A percentile compares a stretch with the other conserved stretches of the same genome.
phyloP scores from a whole-genome alignment of 1,284 basidiomycete species.

The Cystobasidium pallidum region DNA sequence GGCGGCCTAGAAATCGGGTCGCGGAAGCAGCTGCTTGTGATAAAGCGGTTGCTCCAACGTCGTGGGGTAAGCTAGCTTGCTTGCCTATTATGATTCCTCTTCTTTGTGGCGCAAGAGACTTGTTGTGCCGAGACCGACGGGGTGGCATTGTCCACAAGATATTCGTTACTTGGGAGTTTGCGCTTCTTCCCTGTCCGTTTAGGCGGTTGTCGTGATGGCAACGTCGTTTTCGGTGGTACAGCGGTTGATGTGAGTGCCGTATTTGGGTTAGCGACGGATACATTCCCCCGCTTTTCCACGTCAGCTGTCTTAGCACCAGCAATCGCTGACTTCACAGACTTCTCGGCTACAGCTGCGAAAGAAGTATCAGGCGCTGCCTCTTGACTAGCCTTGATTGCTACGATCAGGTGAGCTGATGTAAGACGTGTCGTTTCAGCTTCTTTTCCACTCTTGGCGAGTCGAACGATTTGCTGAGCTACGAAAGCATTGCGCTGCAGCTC shows the following conservation, averaged over 20 bases:
- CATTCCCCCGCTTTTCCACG: no score
- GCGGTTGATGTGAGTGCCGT: background rate
- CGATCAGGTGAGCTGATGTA: constrained; percentile 10
- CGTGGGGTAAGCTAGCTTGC: constrained; percentile 1
- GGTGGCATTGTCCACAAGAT: background rate
- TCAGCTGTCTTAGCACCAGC: background rate
- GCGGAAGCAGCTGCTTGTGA: background rate
- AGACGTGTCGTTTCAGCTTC: constrained; percentile 18
- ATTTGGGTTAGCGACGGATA: background rate
- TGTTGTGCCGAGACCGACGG: constrained; percentile 3
- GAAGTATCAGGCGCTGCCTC: background rate
- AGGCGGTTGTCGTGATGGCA: no score
- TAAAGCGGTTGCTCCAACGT: background rate
- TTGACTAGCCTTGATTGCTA: background rate
- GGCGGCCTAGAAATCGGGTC: background rate
- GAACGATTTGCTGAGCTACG: constrained; percentile 4
- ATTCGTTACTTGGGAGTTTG: background rate
- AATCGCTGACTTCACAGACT: background rate
- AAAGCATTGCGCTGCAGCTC: constrained; percentile 2
- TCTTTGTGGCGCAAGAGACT: constrained; percentile 21
- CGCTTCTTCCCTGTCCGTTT: constrained; percentile 13
- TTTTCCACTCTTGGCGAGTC: constrained; percentile 5
- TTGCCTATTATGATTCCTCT: background rate
- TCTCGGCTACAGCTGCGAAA: background rate
- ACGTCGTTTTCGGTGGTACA: background rate